Evolutionary conservation across 768 basidiomycete genomes (phyloP), one percentile per base, ranked within the genome.

Genomic region (Sistotremastrum suecicum): DNA sequence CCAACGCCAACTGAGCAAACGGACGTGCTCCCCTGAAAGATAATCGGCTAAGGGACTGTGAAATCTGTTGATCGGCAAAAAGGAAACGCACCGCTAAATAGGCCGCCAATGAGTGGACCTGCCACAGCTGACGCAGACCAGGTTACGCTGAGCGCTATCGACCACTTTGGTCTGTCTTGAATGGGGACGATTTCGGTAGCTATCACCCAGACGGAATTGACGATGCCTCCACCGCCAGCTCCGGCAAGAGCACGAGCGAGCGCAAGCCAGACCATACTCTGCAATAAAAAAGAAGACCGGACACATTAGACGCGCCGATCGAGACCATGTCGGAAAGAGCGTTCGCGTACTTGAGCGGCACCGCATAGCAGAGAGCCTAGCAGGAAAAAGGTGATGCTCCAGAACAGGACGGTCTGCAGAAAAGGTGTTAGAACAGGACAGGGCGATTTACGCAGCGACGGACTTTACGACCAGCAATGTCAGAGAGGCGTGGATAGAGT

Each of bases 81-180:
- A 42, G 6, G 12, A 11, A 30, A 64, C 76, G 60, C 50, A 84
- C 82, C 67, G 56, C 85, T 86, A 63, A 89, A 89, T 47, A 80
- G 54, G 32, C 86, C 86, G 34, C 86, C 86, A n/a, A 89, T 65
- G 10, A 89, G 61, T 20, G 86, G 86, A 4, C 87, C 86, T 38
- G 85, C 83, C 50, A 88, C 60, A 34, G 86, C 86, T 38, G 86
- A 89, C 58, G 81, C 83, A 49, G 80, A 79, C 86, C 86, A 89
- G 35, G 86, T 89, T 45, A 87, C 59, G 51, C 85, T 87, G 33
- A 88, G 69, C 12, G 83, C 83, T 59, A 84, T 83, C 7, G 83
- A 85, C 86, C 84, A 89, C 58, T 78, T 84, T 42, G 84, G 80
- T 47, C 83, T 75, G 48, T 71, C 65, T 49, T 65, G 68, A 31